Conservation (phyloP, 2,329 filamentous ascomycete genomes). For the Thielaviopsis musarum region DNA sequence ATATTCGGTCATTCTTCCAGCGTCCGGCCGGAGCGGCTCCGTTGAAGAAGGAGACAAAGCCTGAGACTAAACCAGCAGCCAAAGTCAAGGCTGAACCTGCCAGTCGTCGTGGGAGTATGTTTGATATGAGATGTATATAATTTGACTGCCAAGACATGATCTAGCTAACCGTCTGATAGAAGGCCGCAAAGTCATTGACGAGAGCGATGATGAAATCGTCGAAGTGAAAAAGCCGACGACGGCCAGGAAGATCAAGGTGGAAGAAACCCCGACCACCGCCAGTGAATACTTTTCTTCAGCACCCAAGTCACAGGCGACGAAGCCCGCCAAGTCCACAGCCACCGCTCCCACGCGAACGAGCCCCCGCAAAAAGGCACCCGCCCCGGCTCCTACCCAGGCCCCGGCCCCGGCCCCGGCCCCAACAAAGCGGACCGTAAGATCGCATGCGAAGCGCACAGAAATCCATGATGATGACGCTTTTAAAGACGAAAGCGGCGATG, state of each 20-base stretch:
- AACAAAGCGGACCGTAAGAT: conserved; percentile 1
- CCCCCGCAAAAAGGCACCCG: conserved; percentile 30
- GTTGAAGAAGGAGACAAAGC: conserved; percentile 30
- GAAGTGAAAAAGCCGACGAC: conserved; percentile 22
- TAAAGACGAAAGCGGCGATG: conserved; percentile 56
- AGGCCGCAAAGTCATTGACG: conserved; percentile 58
- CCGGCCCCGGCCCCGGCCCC: conserved; percentile 17
- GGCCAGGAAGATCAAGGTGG: conserved; percentile 29
- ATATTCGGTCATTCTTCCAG: conserved; percentile 85
- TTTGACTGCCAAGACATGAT: not conserved
- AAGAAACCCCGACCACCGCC: conserved; percentile 35
- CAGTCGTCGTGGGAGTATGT: conserved; percentile 27
- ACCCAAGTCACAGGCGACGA: conserved; percentile 18
- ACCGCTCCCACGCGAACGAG: conserved; percentile 34
- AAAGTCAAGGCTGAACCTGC: conserved; percentile 16
- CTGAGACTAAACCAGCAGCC: conserved; percentile 27
- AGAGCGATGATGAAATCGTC: conserved; percentile 48
- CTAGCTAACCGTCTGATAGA: conserved; percentile 20
- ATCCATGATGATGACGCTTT: conserved; percentile 38
- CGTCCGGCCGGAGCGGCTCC: conserved; percentile 48
- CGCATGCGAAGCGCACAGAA: not conserved
- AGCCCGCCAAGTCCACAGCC: conserved; percentile 22
- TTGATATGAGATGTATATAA: not conserved
- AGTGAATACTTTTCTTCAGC: conserved; percentile 39
- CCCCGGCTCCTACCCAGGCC: conserved; percentile 1